Conservation (phyloP, 2,329 filamentous ascomycete genomes). For the Sphaerulina vaccinii region DNA sequence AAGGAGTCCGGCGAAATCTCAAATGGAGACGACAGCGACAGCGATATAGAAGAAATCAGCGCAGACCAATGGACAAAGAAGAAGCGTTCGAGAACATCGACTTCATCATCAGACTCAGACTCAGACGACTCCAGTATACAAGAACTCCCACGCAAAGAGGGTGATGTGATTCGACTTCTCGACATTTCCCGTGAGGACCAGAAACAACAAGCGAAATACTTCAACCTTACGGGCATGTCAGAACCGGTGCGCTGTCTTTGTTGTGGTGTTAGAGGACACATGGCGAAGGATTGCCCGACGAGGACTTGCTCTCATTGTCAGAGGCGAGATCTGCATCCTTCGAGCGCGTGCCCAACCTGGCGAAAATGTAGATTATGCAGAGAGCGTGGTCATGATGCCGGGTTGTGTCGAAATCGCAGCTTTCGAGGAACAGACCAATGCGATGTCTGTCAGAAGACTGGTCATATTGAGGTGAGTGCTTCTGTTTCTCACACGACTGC, state of each 20-base stretch:
- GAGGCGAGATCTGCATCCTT: slow-evolving; percentile 11
- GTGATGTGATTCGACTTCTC: slow-evolving; percentile 1
- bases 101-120: slow-evolving; percentile 7
- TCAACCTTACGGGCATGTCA: slow-evolving; percentile 5
- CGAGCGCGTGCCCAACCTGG: slow-evolving; percentile 13
- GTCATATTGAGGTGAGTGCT: slow-evolving; percentile 6
- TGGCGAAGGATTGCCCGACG: slow-evolving; percentile 6
- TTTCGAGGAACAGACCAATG: slow-evolving; percentile 3
- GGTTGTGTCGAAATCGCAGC: slow-evolving; percentile 6
- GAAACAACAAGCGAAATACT: slow-evolving; percentile 9
- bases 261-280: slow-evolving; percentile 19
- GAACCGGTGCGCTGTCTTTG: slow-evolving; percentile 18
- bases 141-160: background rate
- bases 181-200: slow-evolving; percentile 3
- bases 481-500: background rate
- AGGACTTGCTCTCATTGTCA: slow-evolving; percentile 19
- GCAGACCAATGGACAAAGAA: background rate
- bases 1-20: background rate
- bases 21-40: slow-evolving; percentile 2
- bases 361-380: slow-evolving; percentile 21
- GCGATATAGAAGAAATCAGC: slow-evolving; percentile 3
- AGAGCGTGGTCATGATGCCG: slow-evolving; percentile 19
- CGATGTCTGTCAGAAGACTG: slow-evolving; percentile 14
- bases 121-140: background rate
- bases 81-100: background rate